Base-by-base conservation (phyloP, 768 basidiomycete genomes). In the Clavaria fumosa region DNA sequence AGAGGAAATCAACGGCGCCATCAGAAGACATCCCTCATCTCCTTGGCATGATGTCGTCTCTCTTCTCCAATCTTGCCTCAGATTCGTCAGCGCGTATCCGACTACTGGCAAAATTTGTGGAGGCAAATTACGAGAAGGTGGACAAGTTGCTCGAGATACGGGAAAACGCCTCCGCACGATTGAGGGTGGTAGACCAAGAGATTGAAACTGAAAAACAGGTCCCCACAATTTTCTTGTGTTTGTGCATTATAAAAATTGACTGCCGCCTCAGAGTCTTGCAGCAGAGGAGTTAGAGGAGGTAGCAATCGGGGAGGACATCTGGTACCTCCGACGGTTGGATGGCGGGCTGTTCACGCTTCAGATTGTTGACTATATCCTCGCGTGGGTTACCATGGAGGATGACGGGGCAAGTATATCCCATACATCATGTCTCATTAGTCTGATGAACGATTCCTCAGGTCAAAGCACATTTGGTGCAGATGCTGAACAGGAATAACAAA, bases 361-460 rank as follows among this genome's bases (percentile, higher is more conserved):
- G 50, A 88, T 78, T 12, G 71, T 88, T 27, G 93, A 97, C 55
- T 96, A 91, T 48, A 82, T 96, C 42, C 58, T 96, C 26, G 89
- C 83, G 4, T 99, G 95, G 95, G 58, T 96, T 19, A 70, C 75
- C 39, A 91, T 96, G 90, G 95, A 99, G 58, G 93, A 97, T 48
- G 93, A 97, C 48, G 95, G 93, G 24, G 95, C 95, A 60, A 39
- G 83, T 57, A 3, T n/a, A n/a, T n/a, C n/a, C n/a, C n/a, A n/a
- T n/a, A n/a, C n/a, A n/a, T n/a, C n/a, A n/a, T n/a, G n/a, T n/a
- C n/a, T n/a, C n/a, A n/a, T n/a, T n/a, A n/a, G n/a, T n/a, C n/a
- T n/a, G n/a, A n/a, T n/a, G n/a, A n/a, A n/a, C n/a, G n/a, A 28
- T 9, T 15, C 21, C 11, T 23, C 48, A 97, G 93, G 75, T 90